These are phyloP conservation scores for Cercospora nicotianae DNA, from an alignment of 2,329 filamentous ascomycete genomes.

Conservation along the genomic window DNA sequence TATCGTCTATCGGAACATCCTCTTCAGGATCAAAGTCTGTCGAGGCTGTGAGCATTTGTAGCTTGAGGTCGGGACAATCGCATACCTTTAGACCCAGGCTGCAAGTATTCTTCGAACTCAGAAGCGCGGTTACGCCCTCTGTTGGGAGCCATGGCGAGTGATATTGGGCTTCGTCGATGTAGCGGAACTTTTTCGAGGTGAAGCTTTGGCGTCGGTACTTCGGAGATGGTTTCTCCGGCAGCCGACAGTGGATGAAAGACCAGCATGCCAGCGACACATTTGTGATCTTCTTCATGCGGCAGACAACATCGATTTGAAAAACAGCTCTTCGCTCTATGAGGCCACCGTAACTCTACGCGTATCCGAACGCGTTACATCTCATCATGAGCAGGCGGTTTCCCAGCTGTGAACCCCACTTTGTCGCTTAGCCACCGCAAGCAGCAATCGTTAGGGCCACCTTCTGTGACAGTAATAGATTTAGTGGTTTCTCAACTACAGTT, in stretches of 20 bases:
- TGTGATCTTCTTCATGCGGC: no score
- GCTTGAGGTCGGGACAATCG: conserved; percentile 3
- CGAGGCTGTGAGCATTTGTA: conserved; percentile 1
- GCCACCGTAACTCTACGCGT: no score
- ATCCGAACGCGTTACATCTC: neutral
- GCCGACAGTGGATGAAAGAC: neutral
- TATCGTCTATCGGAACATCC: conserved; percentile 43
- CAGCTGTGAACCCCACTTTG: no score
- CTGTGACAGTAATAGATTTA: no score
- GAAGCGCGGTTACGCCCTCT: conserved; percentile 33
- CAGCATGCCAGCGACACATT: no score
- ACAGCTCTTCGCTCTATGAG: no score
- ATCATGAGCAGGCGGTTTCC: neutral
- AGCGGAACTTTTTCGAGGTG: neutral
- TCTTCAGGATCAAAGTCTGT: conserved; percentile 80
- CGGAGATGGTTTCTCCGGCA: neutral
- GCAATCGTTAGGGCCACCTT: no score
- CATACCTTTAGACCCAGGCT: conserved; percentile 35
- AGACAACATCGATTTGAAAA: no score
- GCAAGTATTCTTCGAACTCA: conserved; percentile 34
- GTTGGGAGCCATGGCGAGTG: conserved; percentile 29
- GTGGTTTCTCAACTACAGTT: neutral
- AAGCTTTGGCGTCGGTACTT: neutral
- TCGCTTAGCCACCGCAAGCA: no score
- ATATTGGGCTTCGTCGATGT: neutral